phyloP scores from a whole-genome alignment of 1,284 basidiomycete species.

The Tremellales sp. region DNA sequence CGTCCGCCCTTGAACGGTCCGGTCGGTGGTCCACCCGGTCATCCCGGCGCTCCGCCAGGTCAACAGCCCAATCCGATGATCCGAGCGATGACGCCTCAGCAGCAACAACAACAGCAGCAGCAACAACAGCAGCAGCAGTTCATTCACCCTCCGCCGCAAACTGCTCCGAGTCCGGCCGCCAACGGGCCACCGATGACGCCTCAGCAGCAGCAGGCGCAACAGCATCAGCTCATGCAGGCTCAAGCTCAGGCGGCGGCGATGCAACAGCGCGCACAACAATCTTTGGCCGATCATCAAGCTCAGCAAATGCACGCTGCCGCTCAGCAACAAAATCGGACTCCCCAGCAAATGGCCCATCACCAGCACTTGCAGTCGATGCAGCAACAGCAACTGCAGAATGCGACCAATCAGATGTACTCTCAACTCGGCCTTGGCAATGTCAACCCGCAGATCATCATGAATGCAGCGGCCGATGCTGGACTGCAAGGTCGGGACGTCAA shows the following conservation, averaged over 20 bases:
- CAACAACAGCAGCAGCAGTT: too few relatives aligned
- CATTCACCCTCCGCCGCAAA: slow-evolving; percentile 4
- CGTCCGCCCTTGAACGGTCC: slow-evolving; percentile 32
- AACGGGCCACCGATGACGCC: slow-evolving; percentile 18
- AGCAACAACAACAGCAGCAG: too few relatives aligned
- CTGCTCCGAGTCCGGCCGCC: slow-evolving; percentile 11
- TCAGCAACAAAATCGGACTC: slow-evolving; percentile 15
- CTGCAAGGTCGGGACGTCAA: slow-evolving; percentile 29
- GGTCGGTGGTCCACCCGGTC: not conserved
- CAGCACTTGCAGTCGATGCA: slow-evolving; percentile 26
- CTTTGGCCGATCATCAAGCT: slow-evolving; percentile 10
- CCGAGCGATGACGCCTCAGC: slow-evolving; percentile 32
- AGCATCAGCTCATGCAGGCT: slow-evolving; percentile 21
- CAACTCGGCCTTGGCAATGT: slow-evolving; percentile 29
- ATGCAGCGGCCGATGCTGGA: slow-evolving; percentile 25
- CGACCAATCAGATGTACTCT: slow-evolving; percentile 27
- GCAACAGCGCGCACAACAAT: slow-evolving; percentile 12
- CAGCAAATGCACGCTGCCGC: slow-evolving; percentile 19
- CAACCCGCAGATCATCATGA: slow-evolving; percentile 32
- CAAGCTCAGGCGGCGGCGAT: slow-evolving; percentile 15
- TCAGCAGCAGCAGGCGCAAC: slow-evolving; percentile 16
- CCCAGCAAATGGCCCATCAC: slow-evolving; percentile 10
- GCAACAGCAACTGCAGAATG: slow-evolving; percentile 21
- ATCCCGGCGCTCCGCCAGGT: slow-evolving; percentile 1
- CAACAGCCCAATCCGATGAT: slow-evolving; percentile 29